Evolutionary conservation across 2,329 filamentous ascomycete species (phyloP).

Genomic region (Alternaria arbusti): DNA sequence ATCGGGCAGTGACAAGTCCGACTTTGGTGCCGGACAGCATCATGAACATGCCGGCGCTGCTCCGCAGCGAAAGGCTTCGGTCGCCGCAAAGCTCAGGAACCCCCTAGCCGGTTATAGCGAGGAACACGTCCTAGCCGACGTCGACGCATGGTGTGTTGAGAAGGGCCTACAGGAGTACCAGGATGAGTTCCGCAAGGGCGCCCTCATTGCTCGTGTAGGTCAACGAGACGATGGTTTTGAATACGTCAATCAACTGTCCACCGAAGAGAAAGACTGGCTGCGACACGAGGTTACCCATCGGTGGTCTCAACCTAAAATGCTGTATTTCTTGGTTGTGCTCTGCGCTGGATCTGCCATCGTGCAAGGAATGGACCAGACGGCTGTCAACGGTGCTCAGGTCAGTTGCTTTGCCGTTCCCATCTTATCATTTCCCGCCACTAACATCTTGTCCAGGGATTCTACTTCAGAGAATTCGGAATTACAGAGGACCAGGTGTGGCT

Average conservation of each 20-base stretch:
- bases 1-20: slow-evolving; percentile 31
- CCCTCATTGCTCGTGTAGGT: slow-evolving; percentile 53
- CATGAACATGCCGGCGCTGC: slow-evolving; percentile 25
- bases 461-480: slow-evolving; percentile 39
- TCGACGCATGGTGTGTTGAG: slow-evolving; percentile 61
- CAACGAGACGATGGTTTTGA: slow-evolving; percentile 59
- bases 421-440: background rate
- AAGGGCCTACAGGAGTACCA: slow-evolving; percentile 57
- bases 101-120: slow-evolving; percentile 61
- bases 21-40: slow-evolving; percentile 24
- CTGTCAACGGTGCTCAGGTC: slow-evolving; percentile 42
- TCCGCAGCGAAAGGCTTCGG: slow-evolving; percentile 26
- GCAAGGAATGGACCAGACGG: slow-evolving; percentile 59
- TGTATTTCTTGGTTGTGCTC: slow-evolving; percentile 70
- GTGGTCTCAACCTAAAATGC: slow-evolving; percentile 71
- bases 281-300: slow-evolving; percentile 68
- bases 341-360: slow-evolving; percentile 74
- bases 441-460: slow-evolving; percentile 28
- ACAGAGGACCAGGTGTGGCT: slow-evolving; percentile 33
- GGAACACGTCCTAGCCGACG: slow-evolving; percentile 60
- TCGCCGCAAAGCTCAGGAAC: slow-evolving; percentile 55
- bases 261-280: slow-evolving; percentile 64
- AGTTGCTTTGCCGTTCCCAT: background rate
- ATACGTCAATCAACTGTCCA: slow-evolving; percentile 56
- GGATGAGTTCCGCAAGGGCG: slow-evolving; percentile 59